Base-by-base conservation (phyloP, 768 basidiomycete species). In the Coprinopsis marcescibilis region DNA sequence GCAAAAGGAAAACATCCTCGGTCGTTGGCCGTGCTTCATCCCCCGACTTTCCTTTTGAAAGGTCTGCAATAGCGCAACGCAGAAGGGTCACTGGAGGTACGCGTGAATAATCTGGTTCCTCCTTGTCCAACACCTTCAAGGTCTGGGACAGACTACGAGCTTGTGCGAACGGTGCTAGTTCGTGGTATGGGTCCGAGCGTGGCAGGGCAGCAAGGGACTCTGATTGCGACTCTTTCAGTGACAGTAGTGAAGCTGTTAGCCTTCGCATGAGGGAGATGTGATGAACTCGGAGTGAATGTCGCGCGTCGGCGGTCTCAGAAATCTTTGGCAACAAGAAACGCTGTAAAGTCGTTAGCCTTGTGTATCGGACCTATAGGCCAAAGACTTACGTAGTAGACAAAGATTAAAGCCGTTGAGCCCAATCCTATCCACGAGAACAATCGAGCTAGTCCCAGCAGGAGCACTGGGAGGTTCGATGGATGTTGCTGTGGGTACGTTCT, bases 301-400 rank as follows among this genome's bases (percentile, higher is more conserved):
- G 78, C 7, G 87, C 85, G 23, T 75, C 60, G 21, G 71, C 72
- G 1, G 83, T 78, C 39, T 67, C 72, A 1, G 74, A 60, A 10
- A 90, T 72, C 25, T 78, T 78, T 3, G 87, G 87, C 20, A 87
- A 73, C 19, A 90, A 66, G 55, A 81, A 78, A 27, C 78, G 77
- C 87, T 89, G 43, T 34, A 33, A 5, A 19, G 32, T 56, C 46
- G 52, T 48, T 15, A 20, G 26, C n/a, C 34, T 8, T 26, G 8
- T 15, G 12, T 23, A 35, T 20, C 8, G 8, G 20, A 2, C 8
- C 19, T 29, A 42, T 35, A 44, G 32, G 27, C 4, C 14, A 12
- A 12, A 40, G 5, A 65, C 82, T 51, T 56, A 88, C 86, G 53
- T 85, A 78, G 64, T 86, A 89, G 37, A 83, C 54, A 43, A 86